Percentiles rank a stretch among this genome's conserved stretches.
These are phyloP conservation scores for Coprinellus micaceus DNA, from an alignment of 768 basidiomycete species.

Conservation along the genomic window DNA sequence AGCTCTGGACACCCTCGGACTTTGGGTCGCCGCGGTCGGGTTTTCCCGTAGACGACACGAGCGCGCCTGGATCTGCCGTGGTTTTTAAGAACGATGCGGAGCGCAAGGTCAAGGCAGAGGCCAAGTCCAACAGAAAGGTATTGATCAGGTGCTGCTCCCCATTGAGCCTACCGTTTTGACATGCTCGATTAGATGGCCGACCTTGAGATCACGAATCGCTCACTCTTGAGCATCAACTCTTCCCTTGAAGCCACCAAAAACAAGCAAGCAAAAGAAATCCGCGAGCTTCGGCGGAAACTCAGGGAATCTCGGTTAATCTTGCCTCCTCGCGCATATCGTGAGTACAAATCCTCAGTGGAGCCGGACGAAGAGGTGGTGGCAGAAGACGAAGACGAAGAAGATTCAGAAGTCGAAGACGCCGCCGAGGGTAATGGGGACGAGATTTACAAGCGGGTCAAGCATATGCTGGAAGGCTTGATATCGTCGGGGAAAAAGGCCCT, in stretches of 20 bases:
- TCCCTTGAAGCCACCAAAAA: constrained; percentile 78
- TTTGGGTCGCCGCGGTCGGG: no score
- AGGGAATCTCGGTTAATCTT: constrained; percentile 79
- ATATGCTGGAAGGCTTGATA: constrained; percentile 61
- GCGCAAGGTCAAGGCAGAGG: constrained; percentile 60
- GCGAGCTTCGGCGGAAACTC: constrained; percentile 76
- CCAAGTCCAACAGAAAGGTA: constrained; percentile 88
- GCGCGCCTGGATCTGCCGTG: constrained; percentile 22
- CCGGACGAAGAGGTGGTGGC: constrained; percentile 41
- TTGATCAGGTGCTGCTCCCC: no score
- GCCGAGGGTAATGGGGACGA: constrained; percentile 46
- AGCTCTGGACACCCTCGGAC: no score
- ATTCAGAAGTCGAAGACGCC: constrained; percentile 30
- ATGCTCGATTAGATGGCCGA: constrained; percentile 68
- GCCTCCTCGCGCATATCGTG: constrained; percentile 60
- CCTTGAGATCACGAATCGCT: constrained; percentile 86
- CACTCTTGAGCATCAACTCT: constrained; percentile 80
- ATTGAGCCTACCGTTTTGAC: no score
- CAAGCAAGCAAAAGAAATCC: constrained; percentile 79
- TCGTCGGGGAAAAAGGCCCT: constrained; percentile 58
- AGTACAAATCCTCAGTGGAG: constrained; percentile 47
- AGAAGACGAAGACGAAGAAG: constrained; percentile 48
- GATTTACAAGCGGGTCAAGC: constrained; percentile 58
- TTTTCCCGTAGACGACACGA: constrained; percentile 6
- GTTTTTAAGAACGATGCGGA: constrained; percentile 36